These are phyloP conservation scores for Arachnopeziza araneosa DNA, from an alignment of 2,329 filamentous ascomycete species.

Conservation along the genomic window DNA sequence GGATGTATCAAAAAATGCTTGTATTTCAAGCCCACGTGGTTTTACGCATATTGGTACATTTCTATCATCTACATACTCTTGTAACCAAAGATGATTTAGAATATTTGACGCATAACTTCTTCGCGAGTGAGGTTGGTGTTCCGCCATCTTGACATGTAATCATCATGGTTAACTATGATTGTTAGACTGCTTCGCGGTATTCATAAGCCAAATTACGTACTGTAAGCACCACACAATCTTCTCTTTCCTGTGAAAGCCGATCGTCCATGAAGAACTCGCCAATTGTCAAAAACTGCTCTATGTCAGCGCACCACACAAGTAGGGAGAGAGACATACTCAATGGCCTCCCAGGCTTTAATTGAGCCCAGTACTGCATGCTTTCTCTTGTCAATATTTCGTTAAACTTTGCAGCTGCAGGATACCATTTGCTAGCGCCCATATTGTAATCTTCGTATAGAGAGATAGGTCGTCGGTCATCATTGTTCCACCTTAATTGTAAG, in stretches of 20 bases:
- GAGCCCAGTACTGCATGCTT: constrained; percentile 70
- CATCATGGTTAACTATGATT: constrained; percentile 65
- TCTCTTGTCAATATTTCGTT: constrained; percentile 60
- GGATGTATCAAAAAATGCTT: too few relatives aligned
- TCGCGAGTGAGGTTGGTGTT: constrained; percentile 55
- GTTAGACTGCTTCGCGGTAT: constrained; percentile 11
- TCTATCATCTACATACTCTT: too few relatives aligned
- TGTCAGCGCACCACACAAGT: background rate
- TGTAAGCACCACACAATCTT: constrained; percentile 86
- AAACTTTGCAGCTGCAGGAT: constrained; percentile 71
- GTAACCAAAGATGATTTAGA: constrained; percentile 12
- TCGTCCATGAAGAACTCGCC: constrained; percentile 86
- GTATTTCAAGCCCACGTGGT: too few relatives aligned
- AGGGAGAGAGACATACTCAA: constrained; percentile 52
- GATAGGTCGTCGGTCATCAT: constrained; percentile 70
- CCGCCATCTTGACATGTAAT: constrained; percentile 71
- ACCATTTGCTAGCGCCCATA: constrained; percentile 52
- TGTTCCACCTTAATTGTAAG: constrained; percentile 83
- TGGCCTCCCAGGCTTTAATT: constrained; percentile 72
- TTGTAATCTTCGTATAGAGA: constrained; percentile 1
- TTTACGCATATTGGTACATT: too few relatives aligned
- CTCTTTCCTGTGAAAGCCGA: constrained; percentile 76
- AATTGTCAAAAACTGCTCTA: constrained; percentile 81
- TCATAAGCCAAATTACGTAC: constrained; percentile 45
- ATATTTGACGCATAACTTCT: constrained; percentile 23